These are phyloP conservation scores for Cercospora zeina DNA, from an alignment of 2,329 filamentous ascomycete species.

Conservation along the genomic window DNA sequence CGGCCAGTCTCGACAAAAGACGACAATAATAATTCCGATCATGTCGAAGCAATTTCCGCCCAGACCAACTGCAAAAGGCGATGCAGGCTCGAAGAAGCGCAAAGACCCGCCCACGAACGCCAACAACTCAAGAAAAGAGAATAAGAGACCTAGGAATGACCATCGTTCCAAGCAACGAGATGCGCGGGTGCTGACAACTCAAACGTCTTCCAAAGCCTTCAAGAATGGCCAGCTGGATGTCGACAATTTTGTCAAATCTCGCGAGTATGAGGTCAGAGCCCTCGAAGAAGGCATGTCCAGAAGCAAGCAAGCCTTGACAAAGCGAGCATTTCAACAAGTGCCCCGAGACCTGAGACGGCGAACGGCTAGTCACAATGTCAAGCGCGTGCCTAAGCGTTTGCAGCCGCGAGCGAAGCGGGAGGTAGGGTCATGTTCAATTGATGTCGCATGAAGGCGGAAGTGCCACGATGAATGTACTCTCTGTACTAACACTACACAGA, in stretches of 20 bases:
- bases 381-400: constrained; percentile 78
- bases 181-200: constrained; percentile 50
- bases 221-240: constrained; percentile 78
- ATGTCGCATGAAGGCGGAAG: constrained; percentile 24
- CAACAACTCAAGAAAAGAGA: constrained; percentile 12
- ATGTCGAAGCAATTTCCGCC: constrained; percentile 20
- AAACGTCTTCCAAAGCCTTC: constrained; percentile 56
- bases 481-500: constrained; percentile 53
- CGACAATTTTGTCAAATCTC: constrained; percentile 76
- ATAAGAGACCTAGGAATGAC: constrained; percentile 28
- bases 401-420: constrained; percentile 66
- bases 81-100: constrained; percentile 30
- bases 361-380: constrained; percentile 93
- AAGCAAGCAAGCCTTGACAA: constrained; percentile 64
- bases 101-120: constrained; percentile 32
- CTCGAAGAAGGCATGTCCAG: constrained; percentile 78
- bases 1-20: not conserved
- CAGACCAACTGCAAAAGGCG: constrained; percentile 10
- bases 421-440: constrained; percentile 32
- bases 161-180: constrained; percentile 40
- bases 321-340: constrained; percentile 86
- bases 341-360: constrained; percentile 79
- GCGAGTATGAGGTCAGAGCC: constrained; percentile 85
- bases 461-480: constrained; percentile 6
- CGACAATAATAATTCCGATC: not conserved